phyloP scores from a whole-genome alignment of 176 grass and related monocot genomes.

The Zoysia pacifica region DNA sequence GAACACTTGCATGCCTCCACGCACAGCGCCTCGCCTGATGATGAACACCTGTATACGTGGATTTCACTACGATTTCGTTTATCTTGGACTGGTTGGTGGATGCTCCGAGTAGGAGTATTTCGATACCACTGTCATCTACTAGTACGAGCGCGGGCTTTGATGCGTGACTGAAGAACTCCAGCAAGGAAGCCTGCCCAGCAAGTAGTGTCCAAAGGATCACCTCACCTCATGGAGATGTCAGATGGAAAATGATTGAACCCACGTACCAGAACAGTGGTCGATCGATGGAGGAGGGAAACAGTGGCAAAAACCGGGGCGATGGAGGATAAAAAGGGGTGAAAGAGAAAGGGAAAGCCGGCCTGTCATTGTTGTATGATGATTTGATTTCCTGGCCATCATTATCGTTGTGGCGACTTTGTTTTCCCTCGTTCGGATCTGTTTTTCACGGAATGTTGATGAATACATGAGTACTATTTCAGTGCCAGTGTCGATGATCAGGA shows the following conservation, averaged over 20 bases:
- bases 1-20: neutral
- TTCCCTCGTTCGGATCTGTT: neutral
- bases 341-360: constrained; percentile 11
- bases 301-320: neutral
- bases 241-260: neutral
- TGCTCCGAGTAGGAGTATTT: too few species aligned
- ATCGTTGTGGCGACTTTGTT: constrained; percentile 19
- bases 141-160: neutral
- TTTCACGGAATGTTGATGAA: neutral
- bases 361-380: constrained; percentile 39
- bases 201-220: neutral
- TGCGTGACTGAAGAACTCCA: neutral
- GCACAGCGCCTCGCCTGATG: too few species aligned
- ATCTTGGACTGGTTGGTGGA: too few species aligned
- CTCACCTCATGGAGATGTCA: neutral
- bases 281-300: constrained; percentile 1
- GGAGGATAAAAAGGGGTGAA: neutral
- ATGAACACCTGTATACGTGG: too few species aligned
- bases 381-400: constrained; percentile 17
- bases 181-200: neutral
- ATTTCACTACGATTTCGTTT: too few species aligned
- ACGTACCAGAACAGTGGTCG: neutral
- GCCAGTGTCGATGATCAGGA: neutral
- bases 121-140: too few species aligned
- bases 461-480: neutral